These are phyloP conservation scores for Peronospora destructor DNA, from an alignment of 352 stramenopile species.

Conservation along the genomic window DNA sequence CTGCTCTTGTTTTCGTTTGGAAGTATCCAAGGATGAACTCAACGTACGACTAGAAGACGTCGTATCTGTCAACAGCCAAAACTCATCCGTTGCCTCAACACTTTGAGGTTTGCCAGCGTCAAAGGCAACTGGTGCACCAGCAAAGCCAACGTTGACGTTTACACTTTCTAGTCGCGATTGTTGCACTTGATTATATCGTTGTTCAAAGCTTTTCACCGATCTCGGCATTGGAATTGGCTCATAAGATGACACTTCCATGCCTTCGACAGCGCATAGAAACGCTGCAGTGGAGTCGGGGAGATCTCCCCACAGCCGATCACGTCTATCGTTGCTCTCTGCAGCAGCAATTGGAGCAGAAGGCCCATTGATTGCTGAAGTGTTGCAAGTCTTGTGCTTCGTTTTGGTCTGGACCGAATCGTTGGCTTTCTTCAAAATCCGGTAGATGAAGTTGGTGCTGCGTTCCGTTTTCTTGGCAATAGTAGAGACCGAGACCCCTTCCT, in stretches of 20 bases:
- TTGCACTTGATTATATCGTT: slow-evolving; percentile 3
- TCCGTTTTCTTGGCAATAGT: slow-evolving; percentile 31
- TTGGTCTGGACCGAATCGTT: slow-evolving; percentile 11
- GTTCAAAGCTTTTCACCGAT: slow-evolving; percentile 4
- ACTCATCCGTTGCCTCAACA: slow-evolving; percentile 2
- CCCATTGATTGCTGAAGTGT: not conserved
- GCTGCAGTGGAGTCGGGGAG: slow-evolving; percentile 10
- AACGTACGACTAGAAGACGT: not conserved
- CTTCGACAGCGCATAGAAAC: slow-evolving; percentile 23
- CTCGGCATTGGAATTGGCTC: slow-evolving; percentile 18
- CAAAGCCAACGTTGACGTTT: slow-evolving; percentile 10
- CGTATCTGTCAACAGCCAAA: slow-evolving; percentile 12
- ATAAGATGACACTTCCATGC: slow-evolving; percentile 21
- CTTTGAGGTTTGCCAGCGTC: slow-evolving; percentile 3
- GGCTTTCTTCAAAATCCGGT: slow-evolving; percentile 25
- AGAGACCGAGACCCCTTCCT: slow-evolving; percentile 28
- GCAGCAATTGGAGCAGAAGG: not conserved
- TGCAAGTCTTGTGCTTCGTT: slow-evolving; percentile 9
- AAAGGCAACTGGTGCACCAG: not conserved
- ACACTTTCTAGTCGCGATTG: slow-evolving; percentile 8
- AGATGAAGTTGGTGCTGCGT: slow-evolving; percentile 39
- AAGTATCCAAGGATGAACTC: not conserved
- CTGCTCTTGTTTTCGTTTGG: slow-evolving; percentile 1
- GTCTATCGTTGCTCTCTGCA: not conserved
- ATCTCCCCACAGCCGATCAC: slow-evolving; percentile 5